phyloP scores from a whole-genome alignment of 495 filamentous ascomycete genomes.

The Pyrenula massariospora region DNA sequence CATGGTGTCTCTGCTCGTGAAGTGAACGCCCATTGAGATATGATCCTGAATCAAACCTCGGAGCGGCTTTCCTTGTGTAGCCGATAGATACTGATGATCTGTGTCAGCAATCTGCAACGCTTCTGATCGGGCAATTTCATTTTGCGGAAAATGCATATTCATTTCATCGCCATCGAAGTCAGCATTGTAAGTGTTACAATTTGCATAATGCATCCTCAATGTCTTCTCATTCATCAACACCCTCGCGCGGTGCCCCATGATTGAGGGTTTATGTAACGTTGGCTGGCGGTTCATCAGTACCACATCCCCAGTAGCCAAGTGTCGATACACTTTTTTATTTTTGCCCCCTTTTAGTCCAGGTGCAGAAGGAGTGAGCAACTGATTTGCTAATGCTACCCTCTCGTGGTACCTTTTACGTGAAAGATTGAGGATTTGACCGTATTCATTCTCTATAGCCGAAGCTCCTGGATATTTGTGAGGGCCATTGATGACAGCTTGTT shows the following conservation, averaged over 20 bases:
- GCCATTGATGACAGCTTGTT: constrained; percentile 93
- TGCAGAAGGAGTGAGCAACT: constrained; percentile 79
- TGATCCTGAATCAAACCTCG: constrained; percentile 98
- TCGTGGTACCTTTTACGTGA: constrained; percentile 77
- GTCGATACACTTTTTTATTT: constrained; percentile 94
- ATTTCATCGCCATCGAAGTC: constrained; percentile 99
- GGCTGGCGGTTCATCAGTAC: constrained; percentile 99
- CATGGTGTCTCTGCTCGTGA: constrained; percentile 88
- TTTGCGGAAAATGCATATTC: constrained; percentile 99
- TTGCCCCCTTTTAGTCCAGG: constrained; percentile 61
- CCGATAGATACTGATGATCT: constrained; percentile 92
- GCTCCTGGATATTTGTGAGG: constrained; percentile 91
- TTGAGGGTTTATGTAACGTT: constrained; percentile 99
- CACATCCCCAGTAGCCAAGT: constrained; percentile 90
- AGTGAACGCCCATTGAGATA: constrained; percentile 81
- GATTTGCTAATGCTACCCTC: constrained; percentile 74
- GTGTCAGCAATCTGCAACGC: constrained; percentile 88
- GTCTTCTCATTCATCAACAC: constrained; percentile 91
- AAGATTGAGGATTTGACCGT: constrained; percentile 80
- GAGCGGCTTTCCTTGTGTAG: constrained; percentile 86
- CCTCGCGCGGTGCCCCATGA: constrained; percentile 93
- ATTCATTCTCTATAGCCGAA: constrained; percentile 87
- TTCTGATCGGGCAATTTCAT: constrained; percentile 85
- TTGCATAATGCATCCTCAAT: constrained; percentile 99
- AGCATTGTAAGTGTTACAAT: constrained; percentile 99